These are phyloP conservation scores for Globisporangium iwayamae DNA, from an alignment of 352 stramenopile species.

Conservation along the genomic window DNA sequence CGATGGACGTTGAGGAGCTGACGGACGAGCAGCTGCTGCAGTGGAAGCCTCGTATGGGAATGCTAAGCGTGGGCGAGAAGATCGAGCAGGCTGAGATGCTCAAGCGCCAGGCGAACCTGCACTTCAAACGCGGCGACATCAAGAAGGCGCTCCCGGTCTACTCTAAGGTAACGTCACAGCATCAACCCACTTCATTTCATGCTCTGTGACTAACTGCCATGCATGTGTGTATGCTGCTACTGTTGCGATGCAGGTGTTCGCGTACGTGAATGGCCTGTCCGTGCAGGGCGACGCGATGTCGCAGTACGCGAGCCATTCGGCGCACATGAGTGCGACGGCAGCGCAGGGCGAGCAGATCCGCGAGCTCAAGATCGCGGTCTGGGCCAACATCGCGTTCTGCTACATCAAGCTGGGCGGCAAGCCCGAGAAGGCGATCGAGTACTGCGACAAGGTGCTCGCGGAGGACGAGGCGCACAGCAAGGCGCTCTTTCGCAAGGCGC, in stretches of 20 bases:
- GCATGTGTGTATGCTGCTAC: neutral
- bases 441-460: conserved; percentile 74
- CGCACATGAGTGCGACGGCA: conserved; percentile 50
- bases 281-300: conserved; percentile 73
- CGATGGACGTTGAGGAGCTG: conserved; percentile 4
- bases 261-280: conserved; percentile 80
- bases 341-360: conserved; percentile 56
- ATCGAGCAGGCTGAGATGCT: conserved; percentile 65
- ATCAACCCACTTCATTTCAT: neutral
- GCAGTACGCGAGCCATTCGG: conserved; percentile 48
- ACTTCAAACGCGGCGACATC: conserved; percentile 54
- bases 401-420: conserved; percentile 64
- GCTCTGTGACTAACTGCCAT: neutral
- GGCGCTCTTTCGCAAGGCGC: conserved; percentile 77
- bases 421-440: conserved; percentile 48
- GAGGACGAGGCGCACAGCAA: conserved; percentile 66
- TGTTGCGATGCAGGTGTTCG: conserved; percentile 42
- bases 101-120: conserved; percentile 77
- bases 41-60: conserved; percentile 67
- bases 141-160: conserved; percentile 63
- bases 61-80: conserved; percentile 67
- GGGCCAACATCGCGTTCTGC: conserved; percentile 82
- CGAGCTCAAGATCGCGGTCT: conserved; percentile 61
- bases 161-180: conserved; percentile 30
- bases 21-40: conserved; percentile 45